Evolutionary conservation across 495 filamentous ascomycete genomes (phyloP).

Genomic region (Penicillium psychrofluorescens): DNA sequence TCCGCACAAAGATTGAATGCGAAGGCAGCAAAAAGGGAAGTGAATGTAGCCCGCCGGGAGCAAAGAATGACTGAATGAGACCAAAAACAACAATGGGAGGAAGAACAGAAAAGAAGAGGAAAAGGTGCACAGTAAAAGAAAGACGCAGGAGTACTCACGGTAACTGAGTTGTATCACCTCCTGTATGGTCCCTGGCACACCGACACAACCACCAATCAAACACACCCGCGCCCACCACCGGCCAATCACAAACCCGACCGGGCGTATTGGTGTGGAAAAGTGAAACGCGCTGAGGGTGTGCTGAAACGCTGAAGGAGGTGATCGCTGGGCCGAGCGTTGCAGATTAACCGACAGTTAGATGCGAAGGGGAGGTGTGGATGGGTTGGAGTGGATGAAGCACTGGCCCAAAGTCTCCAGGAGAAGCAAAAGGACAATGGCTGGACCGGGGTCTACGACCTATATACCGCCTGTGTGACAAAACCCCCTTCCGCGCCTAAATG

Average conservation of each 20-base stretch:
- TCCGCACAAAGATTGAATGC: constrained; percentile 6
- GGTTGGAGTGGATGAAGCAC: no score
- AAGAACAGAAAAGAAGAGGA: neutral
- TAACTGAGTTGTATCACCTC: constrained; percentile 4
- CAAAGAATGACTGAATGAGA: neutral
- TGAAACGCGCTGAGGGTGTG: constrained; percentile 26
- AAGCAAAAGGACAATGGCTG: neutral
- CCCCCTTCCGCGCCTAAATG: constrained; percentile 1
- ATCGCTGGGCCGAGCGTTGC: constrained; percentile 15
- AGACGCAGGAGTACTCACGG: neutral
- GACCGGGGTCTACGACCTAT: constrained; percentile 9
- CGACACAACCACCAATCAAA: constrained; percentile 4
- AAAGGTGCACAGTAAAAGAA: neutral
- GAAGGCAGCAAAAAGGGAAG: constrained; percentile 2
- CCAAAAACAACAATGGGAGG: neutral
- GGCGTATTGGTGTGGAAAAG: constrained; percentile 7
- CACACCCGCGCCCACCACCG: constrained; percentile 9
- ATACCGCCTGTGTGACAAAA: neutral
- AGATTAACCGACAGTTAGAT: constrained; percentile 5
- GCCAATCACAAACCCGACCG: constrained; percentile 19
- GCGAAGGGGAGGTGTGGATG: no score
- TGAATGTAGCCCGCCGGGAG: constrained; percentile 1
- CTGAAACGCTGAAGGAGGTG: constrained; percentile 24
- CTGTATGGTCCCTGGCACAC: constrained; percentile 2
- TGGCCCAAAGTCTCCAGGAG: neutral